Base-by-base conservation (phyloP, 371 early-diverging fungal genomes). In the Nosema bombycis region DNA sequence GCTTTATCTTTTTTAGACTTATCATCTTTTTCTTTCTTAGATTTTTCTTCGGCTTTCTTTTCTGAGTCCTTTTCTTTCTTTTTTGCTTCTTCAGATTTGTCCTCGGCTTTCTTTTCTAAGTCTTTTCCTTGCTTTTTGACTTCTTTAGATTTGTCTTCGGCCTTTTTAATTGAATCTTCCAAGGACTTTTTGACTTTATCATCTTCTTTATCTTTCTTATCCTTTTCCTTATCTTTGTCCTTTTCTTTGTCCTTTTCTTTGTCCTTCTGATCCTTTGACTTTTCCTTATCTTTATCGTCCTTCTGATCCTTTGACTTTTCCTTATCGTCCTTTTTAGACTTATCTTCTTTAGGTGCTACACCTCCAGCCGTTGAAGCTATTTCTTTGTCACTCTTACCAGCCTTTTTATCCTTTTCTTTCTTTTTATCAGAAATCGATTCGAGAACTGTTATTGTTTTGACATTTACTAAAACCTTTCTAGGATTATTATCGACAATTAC, bases 151-250 rank as follows among this genome's bases (percentile, higher is more conserved):
- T 62, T 18, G 15, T 12, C n/a, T 46, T 2, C 23, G 34, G 60
- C 33, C 10, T 73, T 38, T 4, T 38, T 55, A 23, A 61, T 73
- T 24, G 34, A 21, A 15, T 73, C 69, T 21, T 78, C 57, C 24
- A 76, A 37, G 29, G 77, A 15, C 26, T 60, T 75, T 58, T 78
- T 72, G 2, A 34, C 64, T 65, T 80, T 80, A 1, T 78, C 57
- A 36, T 75, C 67, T 2, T 67, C 75, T 28, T 75, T 61, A n/a
- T 75, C 70, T 29, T 62, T 65, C 38, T 29, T 66, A 28, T 30
- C 6, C 33, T 63, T 63, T 6, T 63, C 26, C 24, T 60, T 60
- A 60, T 6, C 23, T 3, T 63, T n/a, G 4, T 63, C 30, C 3
- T 10, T 33, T 63, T 63, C 32, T 63, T 63, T 63, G 15, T 63